Evolutionary conservation across 1,284 basidiomycete species (phyloP).

Genomic region (Malassezia japonica): DNA sequence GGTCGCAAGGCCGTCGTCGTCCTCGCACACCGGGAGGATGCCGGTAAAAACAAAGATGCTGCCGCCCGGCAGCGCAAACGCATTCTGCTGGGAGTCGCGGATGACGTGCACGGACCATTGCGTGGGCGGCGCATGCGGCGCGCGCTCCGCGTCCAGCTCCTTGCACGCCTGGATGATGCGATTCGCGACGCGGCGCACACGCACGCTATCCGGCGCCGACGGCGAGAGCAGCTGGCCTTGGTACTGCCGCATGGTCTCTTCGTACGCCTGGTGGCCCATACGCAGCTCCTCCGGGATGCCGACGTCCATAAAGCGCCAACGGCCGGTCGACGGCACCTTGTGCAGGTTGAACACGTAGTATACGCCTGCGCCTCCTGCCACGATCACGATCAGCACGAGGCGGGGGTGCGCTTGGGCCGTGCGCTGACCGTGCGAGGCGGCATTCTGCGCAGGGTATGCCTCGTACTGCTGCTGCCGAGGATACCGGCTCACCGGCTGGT

Average conservation of each 20-base stretch:
- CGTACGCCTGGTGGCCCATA: conserved; percentile 53
- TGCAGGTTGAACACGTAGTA: conserved; percentile 45
- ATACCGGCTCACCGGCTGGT: no score
- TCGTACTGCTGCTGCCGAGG: no score
- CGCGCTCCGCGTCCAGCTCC: conserved; percentile 48
- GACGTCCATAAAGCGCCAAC: conserved; percentile 45
- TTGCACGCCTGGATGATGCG: conserved; percentile 66
- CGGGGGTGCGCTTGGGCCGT: no score
- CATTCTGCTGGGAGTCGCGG: conserved; percentile 64
- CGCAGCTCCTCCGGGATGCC: conserved; percentile 26
- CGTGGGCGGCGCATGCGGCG: conserved; percentile 15
- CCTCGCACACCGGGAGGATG: conserved; percentile 67
- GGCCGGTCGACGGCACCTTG: conserved; percentile 38
- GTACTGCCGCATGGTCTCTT: conserved; percentile 57
- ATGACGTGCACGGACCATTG: conserved; percentile 71
- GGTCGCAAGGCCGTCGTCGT: conserved; percentile 74
- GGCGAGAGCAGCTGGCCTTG: conserved; percentile 58
- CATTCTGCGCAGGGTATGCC: no score
- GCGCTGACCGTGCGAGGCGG: no score
- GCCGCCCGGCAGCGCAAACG: conserved; percentile 64
- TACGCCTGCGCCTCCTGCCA: conserved; percentile 23
- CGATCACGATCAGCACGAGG: conserved; percentile 21
- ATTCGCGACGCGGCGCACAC: conserved; percentile 56
- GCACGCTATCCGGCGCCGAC: conserved; percentile 59
- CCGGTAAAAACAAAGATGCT: conserved; percentile 78